Evolutionary conservation across 805 yeast species (phyloP), one percentile per base, ranked within the genome.

Genomic region (Huiozyma sinensis): DNA sequence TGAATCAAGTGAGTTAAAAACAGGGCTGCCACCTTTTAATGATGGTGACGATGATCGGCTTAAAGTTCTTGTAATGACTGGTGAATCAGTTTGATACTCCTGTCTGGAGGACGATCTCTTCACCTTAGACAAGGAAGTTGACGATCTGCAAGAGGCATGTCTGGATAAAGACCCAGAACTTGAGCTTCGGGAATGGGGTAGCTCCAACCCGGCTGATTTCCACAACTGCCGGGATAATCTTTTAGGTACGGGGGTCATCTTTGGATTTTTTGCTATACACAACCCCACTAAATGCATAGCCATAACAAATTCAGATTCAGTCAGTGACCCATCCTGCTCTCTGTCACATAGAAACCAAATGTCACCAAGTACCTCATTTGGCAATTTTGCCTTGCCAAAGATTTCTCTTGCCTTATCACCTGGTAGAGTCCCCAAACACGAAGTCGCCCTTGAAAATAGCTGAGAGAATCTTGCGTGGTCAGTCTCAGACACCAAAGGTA

Each of bases 261-360:
- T 53, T 30, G 86, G 83, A 55, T 77, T 75, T 56, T 87, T 69
- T 28, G 82, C 68, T 49, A 87, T 77, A 11, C 53, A 44, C 34
- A 61, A 44, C 60, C 90, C 97, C 50, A 92, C 85, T 56, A 92
- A 71, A 63, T 85, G 95, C 97, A 92, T 90, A 7, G 97, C 97
- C 52, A 90, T 74, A 37, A 85, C 76, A 54, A 92, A 92, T 59
- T 86, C 88, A 24, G 79, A 71, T 57, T 79, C 75, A 44, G 75
- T 70, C 54, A 92, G 75, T 44, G 73, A 71, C 6, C 98, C 98
- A 1, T 73, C 63, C 54, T 78, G 79, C 41, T 75, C 73, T 45
- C 78, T 76, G 60, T 92, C 98, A 33, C 83, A 89, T 46, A 90
- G 70, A 42, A 73, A 73, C 98, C 98, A 92, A 47, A 92, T 81